A percentile compares a stretch with the other conserved stretches of the same genome.
Evolutionary conservation across 768 basidiomycete species (phyloP).

Genomic region (Artomyces pyxidatus): DNA sequence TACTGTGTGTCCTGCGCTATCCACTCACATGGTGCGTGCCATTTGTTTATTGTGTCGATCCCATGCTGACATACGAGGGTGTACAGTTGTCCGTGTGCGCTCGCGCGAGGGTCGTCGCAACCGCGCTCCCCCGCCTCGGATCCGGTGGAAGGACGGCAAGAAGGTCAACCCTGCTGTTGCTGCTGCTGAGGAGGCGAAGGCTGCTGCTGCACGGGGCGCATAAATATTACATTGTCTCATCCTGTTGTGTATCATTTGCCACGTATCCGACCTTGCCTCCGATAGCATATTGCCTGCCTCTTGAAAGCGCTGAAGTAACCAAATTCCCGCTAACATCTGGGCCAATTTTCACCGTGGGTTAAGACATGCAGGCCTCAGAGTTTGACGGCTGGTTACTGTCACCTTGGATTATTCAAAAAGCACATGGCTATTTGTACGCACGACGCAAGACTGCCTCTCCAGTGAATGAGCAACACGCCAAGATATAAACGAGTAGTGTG

Average conservation of each 20-base stretch:
- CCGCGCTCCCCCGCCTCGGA: slow-evolving; percentile 92
- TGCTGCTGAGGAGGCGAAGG: slow-evolving; percentile 85
- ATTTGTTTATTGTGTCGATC: not conserved
- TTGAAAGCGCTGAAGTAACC: no score
- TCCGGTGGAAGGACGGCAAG: slow-evolving; percentile 94
- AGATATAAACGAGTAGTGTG: no score
- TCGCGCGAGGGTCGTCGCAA: slow-evolving; percentile 94
- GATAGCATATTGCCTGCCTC: no score
- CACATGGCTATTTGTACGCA: not conserved
- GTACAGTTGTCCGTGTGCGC: slow-evolving; percentile 93
- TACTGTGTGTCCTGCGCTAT: slow-evolving; percentile 99
- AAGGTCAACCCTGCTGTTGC: slow-evolving; percentile 94
- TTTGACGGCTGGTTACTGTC: not conserved
- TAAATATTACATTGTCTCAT: slow-evolving; percentile 3
- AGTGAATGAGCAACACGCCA: no score
- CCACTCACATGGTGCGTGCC: slow-evolving; percentile 85
- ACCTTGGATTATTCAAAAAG: not conserved
- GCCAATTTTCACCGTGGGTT: not conserved
- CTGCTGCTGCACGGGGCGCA: slow-evolving; percentile 26
- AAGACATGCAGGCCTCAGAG: not conserved
- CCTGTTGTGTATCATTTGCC: slow-evolving; percentile 14
- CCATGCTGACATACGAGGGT: no score
- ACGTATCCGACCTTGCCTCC: slow-evolving; percentile 1
- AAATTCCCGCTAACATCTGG: no score
- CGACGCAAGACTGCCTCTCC: no score